Conservation (phyloP, 371 early-diverging fungal species). For the Mucor indicus region DNA sequence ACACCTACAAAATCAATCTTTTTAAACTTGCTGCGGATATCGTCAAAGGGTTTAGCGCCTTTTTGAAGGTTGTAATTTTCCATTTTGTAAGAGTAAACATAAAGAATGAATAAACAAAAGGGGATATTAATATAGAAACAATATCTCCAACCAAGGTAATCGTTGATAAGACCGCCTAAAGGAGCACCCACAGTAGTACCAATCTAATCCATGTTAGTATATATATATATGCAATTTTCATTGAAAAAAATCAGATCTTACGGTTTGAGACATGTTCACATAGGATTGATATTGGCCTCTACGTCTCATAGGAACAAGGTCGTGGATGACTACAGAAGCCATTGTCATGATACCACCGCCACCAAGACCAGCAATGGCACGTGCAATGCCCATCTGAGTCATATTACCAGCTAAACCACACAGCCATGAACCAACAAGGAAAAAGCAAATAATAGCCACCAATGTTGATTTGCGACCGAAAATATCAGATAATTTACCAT, state of each 20-base stretch:
- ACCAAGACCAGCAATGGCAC: constrained; percentile 77
- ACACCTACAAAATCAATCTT: constrained; percentile 65
- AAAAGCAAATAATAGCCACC: constrained; percentile 23
- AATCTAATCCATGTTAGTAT: too few relatives aligned
- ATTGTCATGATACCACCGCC: constrained; percentile 68
- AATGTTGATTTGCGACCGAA: constrained; percentile 38
- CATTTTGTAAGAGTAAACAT: constrained; percentile 21
- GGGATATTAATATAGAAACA: constrained; percentile 76
- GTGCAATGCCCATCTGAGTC: constrained; percentile 67
- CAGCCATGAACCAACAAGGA: constrained; percentile 36
- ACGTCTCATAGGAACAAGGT: constrained; percentile 28
- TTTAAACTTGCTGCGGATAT: constrained; percentile 22
- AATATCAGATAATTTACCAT: constrained; percentile 36
- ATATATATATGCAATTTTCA: too few relatives aligned
- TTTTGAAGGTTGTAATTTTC: constrained; percentile 28
- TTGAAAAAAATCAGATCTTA: too few relatives aligned
- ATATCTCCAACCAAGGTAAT: constrained; percentile 60
- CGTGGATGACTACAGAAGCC: constrained; percentile 34
- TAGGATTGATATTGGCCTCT: constrained; percentile 41
- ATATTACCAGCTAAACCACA: constrained; percentile 55
- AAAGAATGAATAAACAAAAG: constrained; percentile 47
- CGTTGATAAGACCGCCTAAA: constrained; percentile 52
- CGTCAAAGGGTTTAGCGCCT: background rate
- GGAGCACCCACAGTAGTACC: constrained; percentile 39
- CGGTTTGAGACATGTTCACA: constrained; percentile 39